These are phyloP conservation scores for Capsicum baccatum DNA, from an alignment of 257 asterid species.

Conservation along the genomic window DNA sequence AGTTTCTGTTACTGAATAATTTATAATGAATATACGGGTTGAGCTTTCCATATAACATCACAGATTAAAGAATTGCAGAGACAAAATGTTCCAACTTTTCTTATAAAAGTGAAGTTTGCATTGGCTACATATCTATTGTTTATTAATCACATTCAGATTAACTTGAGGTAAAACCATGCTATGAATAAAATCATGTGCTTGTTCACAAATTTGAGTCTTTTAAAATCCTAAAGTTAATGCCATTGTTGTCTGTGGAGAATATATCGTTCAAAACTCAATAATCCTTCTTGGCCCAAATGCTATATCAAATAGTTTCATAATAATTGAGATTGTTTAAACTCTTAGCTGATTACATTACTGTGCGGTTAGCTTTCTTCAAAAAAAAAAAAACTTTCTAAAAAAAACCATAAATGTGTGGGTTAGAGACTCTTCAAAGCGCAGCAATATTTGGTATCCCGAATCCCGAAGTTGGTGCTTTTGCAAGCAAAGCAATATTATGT, in stretches of 20 bases:
- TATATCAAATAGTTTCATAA: not conserved
- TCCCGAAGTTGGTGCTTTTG: not conserved
- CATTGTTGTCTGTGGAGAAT: not conserved
- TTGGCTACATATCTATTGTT: not conserved
- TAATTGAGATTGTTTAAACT: not conserved
- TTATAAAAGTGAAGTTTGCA: not conserved
- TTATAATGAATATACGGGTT: not conserved
- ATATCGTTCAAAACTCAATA: not conserved
- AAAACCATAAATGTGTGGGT: not conserved
- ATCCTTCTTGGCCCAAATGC: not conserved
- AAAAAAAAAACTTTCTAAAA: too few species aligned
- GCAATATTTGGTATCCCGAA: not conserved
- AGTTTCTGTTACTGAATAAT: not conserved
- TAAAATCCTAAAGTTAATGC: not conserved
- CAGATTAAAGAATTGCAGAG: not conserved
- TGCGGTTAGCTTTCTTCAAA: not conserved
- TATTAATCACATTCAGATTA: not conserved
- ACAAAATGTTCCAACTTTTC: not conserved
- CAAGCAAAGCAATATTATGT: not conserved
- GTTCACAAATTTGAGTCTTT: not conserved
- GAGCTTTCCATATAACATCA: not conserved
- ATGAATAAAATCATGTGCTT: not conserved
- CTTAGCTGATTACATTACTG: not conserved
- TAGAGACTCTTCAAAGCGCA: not conserved
- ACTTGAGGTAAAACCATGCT: not conserved